These are phyloP conservation scores for Ziziphus jujuba DNA, from an alignment of 306 rosid genomes.

Conservation along the genomic window DNA sequence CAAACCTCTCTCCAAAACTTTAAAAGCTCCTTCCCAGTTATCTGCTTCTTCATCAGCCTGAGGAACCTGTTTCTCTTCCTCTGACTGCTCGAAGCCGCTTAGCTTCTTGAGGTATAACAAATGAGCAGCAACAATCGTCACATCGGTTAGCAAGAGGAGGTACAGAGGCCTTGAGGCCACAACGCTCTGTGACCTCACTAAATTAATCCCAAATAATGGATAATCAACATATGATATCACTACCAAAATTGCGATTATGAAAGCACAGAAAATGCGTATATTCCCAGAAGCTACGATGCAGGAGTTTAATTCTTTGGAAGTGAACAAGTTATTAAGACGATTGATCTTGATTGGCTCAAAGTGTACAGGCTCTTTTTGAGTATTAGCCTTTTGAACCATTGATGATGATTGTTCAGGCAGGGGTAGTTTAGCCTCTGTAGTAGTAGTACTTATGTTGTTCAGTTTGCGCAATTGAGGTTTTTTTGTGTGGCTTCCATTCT, in stretches of 20 bases:
- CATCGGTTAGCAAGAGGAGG: slow-evolving; percentile 60
- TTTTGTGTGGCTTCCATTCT: neutral
- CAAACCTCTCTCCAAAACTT: slow-evolving; percentile 82
- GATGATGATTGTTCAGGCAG: neutral
- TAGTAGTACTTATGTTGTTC: neutral
- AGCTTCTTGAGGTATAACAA: slow-evolving; percentile 33
- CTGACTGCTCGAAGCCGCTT: slow-evolving; percentile 30
- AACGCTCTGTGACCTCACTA: slow-evolving; percentile 38
- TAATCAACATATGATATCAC: slow-evolving; percentile 44
- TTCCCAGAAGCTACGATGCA: slow-evolving; percentile 60
- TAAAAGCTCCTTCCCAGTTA: slow-evolving; percentile 64
- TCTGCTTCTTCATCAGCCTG: slow-evolving; percentile 32
- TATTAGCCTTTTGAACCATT: neutral
- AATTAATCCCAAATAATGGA: slow-evolving; percentile 35
- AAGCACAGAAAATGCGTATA: slow-evolving; percentile 49
- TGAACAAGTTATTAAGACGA: slow-evolving; percentile 33
- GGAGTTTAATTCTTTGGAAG: slow-evolving; percentile 59
- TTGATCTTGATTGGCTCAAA: slow-evolving; percentile 1
- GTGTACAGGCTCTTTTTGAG: neutral
- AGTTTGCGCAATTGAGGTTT: neutral
- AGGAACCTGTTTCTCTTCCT: slow-evolving; percentile 25
- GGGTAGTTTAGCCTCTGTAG: neutral
- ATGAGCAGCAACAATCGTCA: slow-evolving; percentile 53
- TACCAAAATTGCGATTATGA: slow-evolving; percentile 54
- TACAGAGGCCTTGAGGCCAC: slow-evolving; percentile 64